Base-by-base conservation (phyloP, 2,329 filamentous ascomycete species). In the Fusarium paranaense region DNA sequence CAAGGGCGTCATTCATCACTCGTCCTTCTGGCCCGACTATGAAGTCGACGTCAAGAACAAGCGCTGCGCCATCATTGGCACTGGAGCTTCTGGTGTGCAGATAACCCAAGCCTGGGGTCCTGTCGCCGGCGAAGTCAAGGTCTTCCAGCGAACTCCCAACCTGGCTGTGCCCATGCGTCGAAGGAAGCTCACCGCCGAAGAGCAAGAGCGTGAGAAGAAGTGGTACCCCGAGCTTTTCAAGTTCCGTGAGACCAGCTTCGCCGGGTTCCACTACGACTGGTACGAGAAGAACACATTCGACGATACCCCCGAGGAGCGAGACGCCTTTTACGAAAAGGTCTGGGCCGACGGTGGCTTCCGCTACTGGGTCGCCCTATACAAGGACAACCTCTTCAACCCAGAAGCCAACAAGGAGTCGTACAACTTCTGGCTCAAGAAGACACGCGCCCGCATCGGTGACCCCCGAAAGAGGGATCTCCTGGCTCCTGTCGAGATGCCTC, bases 111-210 rank as follows among this genome's bases (percentile, higher is more conserved):
- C 89, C 62, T 88, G 87, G 80, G 88, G 86, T 2, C 87, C 87
- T 3, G 78, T 85, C 14, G 89, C 87, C 0, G 85, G 83, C 7
- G 81, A 87, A 2, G 72, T 93, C 27, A 86, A 82, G 4, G 89
- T 93, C 38, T 92, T 93, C 79, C 90, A 93, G 75, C 87, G 92
- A 13, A 93, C 90, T 1, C 91, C 92, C 0, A 93, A 93, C 67
- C 82, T 92, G 8, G 90, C 89, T 0, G 75, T 93, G 0, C 90
- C 91, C 0, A 92, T 93, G 89, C 84, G 86, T 3, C 86, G 87
- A 66, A 81, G 83, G 3, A 45, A 81, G 1, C 81, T 91, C 32
- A 73, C 75, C 0, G 63, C 59, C 1, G 74, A 79, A 5, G 80
- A 80, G 6, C 80, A 92, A 75, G 81, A 88, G 27, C 76, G 77